Conservation (phyloP, 768 basidiomycete species). For the Boletus sensibilis region DNA sequence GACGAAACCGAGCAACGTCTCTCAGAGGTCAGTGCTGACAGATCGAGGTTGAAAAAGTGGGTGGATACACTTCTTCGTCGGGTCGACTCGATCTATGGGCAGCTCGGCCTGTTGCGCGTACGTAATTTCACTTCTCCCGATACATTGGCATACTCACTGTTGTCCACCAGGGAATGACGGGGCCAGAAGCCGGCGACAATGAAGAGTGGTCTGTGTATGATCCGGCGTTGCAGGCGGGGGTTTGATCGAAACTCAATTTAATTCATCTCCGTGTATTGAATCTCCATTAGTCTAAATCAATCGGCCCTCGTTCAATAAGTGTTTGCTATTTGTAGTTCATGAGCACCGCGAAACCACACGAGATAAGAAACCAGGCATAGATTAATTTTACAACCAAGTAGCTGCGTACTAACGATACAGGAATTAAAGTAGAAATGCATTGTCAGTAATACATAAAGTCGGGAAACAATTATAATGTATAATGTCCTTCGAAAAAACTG, state of each 20-base stretch:
- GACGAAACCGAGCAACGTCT: conserved; percentile 19
- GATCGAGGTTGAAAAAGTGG: conserved; percentile 8
- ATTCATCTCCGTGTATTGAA: not conserved
- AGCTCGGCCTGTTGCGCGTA: conserved; percentile 14
- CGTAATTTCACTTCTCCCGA: not conserved
- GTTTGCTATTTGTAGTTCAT: not conserved
- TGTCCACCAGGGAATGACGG: conserved; percentile 12
- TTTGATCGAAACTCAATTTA: conserved; percentile 1
- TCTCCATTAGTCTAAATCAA: not conserved
- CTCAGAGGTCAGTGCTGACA: conserved; percentile 18
- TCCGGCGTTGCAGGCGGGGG: not conserved
- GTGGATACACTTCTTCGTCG: conserved; percentile 7
- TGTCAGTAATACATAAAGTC: not conserved
- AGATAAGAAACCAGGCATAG: not conserved
- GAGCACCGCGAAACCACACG: not conserved
- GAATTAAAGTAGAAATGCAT: conserved; percentile 3
- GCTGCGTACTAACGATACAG: conserved; percentile 8
- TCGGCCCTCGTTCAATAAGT: not conserved
- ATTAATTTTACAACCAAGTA: not conserved
- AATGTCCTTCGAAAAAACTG: conserved; percentile 8
- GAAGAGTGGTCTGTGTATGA: conserved; percentile 5
- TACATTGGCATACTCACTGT: not conserved
- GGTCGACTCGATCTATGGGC: conserved; percentile 11
- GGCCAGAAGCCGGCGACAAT: not conserved
- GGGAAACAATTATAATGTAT: not conserved